A percentile compares a stretch with the other conserved stretches of the same genome.
These are phyloP conservation scores for Ilex paraguariensis DNA, from an alignment of 305 asterid species.

Conservation along the genomic window DNA sequence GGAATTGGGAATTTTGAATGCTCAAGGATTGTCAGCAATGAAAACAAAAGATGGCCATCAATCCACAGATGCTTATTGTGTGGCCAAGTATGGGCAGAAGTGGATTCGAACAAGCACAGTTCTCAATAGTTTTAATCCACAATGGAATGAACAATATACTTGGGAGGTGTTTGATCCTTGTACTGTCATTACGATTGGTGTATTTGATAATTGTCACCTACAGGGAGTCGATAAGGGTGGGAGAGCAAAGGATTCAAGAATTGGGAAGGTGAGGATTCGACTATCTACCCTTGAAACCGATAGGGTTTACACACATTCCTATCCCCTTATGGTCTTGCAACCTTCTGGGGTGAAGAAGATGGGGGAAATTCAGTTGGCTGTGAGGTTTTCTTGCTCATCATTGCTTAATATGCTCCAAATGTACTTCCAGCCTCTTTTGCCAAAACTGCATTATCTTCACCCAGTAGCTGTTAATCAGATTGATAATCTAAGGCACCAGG, in stretches of 20 bases:
- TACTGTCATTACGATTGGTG: conserved; percentile 71
- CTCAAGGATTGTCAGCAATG: conserved; percentile 61
- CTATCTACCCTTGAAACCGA: conserved; percentile 75
- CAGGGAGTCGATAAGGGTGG: conserved; percentile 49
- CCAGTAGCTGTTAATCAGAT: conserved; percentile 59
- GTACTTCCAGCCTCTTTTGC: conserved; percentile 60
- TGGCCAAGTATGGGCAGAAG: conserved; percentile 89
- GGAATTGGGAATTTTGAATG: conserved; percentile 74
- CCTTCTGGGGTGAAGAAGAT: conserved; percentile 74
- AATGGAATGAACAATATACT: conserved; percentile 92
- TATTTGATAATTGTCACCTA: conserved; percentile 71
- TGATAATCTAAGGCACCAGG: conserved; percentile 65
- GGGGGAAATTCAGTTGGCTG: conserved; percentile 91
- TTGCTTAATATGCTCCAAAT: conserved; percentile 48
- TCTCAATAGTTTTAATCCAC: conserved; percentile 52
- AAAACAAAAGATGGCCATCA: conserved; percentile 55
- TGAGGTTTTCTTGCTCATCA: conserved; percentile 72
- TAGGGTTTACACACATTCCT: conserved; percentile 70
- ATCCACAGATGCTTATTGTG: conserved; percentile 77
- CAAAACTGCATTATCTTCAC: conserved; percentile 57
- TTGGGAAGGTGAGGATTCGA: conserved; percentile 83
- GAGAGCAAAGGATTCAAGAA: conserved; percentile 44
- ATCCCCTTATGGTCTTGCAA: conserved; percentile 68
- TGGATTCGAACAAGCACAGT: conserved; percentile 86
- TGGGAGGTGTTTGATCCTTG: conserved; percentile 95